Conservation (phyloP, 1,139 yeast species). For the Hyphopichia fennica region DNA sequence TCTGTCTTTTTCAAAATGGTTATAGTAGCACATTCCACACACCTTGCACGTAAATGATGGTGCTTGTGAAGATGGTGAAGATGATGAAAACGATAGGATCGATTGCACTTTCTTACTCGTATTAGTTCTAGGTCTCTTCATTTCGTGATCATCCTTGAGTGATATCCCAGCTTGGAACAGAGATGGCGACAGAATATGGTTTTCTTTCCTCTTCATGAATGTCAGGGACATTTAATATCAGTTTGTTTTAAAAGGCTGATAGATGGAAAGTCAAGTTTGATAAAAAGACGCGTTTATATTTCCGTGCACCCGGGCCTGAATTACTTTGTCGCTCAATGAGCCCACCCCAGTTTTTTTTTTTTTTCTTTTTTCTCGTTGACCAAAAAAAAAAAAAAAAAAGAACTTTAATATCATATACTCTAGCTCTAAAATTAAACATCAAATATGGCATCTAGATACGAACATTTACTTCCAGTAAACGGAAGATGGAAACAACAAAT, state of each 20-base stretch:
- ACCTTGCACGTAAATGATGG: slow-evolving; percentile 41
- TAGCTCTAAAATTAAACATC: too few species aligned
- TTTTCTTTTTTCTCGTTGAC: neutral
- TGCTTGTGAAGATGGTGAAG: slow-evolving; percentile 6
- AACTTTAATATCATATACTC: too few species aligned
- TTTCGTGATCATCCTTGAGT: neutral
- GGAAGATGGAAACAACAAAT: slow-evolving; percentile 82
- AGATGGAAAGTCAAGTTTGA: too few species aligned
- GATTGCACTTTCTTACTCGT: slow-evolving; percentile 14
- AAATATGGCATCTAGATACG: slow-evolving; percentile 28
- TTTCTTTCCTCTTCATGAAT: slow-evolving; percentile 4
- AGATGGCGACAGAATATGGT: slow-evolving; percentile 3
- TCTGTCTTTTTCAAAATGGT: slow-evolving; percentile 44
- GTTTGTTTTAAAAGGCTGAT: neutral
- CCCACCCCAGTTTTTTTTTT: neutral
- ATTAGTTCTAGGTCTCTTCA: neutral
- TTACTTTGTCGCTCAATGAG: neutral
- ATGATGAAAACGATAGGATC: slow-evolving; percentile 10
- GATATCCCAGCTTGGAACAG: slow-evolving; percentile 2
- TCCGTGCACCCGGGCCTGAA: too few species aligned
- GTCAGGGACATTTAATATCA: neutral
- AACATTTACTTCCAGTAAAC: slow-evolving; percentile 66
- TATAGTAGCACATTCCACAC: slow-evolving; percentile 63
- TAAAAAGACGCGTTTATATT: neutral
- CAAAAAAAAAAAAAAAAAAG: neutral